phyloP scores from a whole-genome alignment of 768 basidiomycete genomes.

The Termitomyces sp. region DNA sequence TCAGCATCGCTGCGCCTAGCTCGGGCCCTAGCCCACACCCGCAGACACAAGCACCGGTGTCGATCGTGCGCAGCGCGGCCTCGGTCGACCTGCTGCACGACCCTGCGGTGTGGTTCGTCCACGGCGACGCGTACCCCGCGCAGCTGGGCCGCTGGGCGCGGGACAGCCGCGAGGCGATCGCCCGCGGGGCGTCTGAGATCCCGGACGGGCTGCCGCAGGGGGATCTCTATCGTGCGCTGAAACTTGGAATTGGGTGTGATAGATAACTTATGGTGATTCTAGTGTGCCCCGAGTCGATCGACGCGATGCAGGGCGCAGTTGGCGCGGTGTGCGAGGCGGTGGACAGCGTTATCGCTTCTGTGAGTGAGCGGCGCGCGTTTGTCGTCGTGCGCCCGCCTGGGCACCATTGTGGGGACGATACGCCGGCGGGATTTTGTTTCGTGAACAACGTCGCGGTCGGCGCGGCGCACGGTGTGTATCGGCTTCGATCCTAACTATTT shows the following conservation, averaged over 20 bases:
- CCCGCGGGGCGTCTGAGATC: conserved; percentile 64
- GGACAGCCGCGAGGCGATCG: conserved; percentile 59
- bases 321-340: conserved; percentile 88
- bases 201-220: conserved; percentile 66
- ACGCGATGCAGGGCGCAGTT: conserved; percentile 76
- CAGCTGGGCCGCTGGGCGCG: conserved; percentile 54
- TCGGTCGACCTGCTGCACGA: conserved; percentile 50
- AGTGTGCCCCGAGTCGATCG: conserved; percentile 78
- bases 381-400: conserved; percentile 88
- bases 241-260: too few species aligned
- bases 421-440: conserved; percentile 92
- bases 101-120: conserved; percentile 67
- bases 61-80: conserved; percentile 48
- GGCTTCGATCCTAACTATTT: too few species aligned
- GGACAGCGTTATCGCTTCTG: conserved; percentile 48
- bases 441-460: conserved; percentile 90
- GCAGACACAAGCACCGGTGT: conserved; percentile 17
- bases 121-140: conserved; percentile 68
- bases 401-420: conserved; percentile 90
- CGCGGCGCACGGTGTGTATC: conserved; percentile 78
- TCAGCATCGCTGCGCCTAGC: conserved; percentile 31
- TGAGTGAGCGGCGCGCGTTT: conserved; percentile 33
- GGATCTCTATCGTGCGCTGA: conserved; percentile 77
- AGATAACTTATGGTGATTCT: too few species aligned
- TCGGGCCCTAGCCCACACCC: too few species aligned